phyloP scores from a whole-genome alignment of 495 filamentous ascomycete genomes.

The Penicillium odoratum region DNA sequence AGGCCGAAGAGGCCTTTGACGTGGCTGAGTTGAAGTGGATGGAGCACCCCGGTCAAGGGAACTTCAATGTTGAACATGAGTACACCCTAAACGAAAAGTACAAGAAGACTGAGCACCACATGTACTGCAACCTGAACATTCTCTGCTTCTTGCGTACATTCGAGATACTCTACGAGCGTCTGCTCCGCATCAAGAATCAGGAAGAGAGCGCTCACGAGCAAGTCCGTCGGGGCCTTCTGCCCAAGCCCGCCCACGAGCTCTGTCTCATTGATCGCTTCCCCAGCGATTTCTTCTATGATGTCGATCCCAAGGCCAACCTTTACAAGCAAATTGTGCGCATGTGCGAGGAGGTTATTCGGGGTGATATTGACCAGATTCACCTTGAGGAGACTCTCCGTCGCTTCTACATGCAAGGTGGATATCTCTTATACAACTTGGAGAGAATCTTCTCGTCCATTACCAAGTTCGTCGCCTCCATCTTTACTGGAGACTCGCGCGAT shows the following conservation, averaged over 20 bases:
- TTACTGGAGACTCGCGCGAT: slow-evolving; percentile 81
- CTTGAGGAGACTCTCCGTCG: slow-evolving; percentile 88
- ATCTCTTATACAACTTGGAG: slow-evolving; percentile 85
- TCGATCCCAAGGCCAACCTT: slow-evolving; percentile 59
- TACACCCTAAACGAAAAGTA: slow-evolving; percentile 79
- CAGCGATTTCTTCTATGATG: slow-evolving; percentile 77
- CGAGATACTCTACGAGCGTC: slow-evolving; percentile 79
- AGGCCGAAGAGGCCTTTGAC: slow-evolving; percentile 48
- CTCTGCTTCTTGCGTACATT: slow-evolving; percentile 93
- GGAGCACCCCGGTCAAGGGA: slow-evolving; percentile 55
- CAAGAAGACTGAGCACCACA: slow-evolving; percentile 72
- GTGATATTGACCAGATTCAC: slow-evolving; percentile 73
- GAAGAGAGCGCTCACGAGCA: slow-evolving; percentile 70
- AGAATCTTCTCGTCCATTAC: slow-evolving; percentile 76
- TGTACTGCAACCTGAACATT: slow-evolving; percentile 87
- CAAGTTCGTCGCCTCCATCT: slow-evolving; percentile 71
- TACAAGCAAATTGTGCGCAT: slow-evolving; percentile 68
- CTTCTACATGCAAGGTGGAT: slow-evolving; percentile 85
- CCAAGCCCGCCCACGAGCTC: slow-evolving; percentile 79
- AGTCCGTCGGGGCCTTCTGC: slow-evolving; percentile 61
- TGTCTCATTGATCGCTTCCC: slow-evolving; percentile 74
- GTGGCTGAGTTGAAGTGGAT: slow-evolving; percentile 57
- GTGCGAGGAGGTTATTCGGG: slow-evolving; percentile 66
- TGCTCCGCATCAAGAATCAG: slow-evolving; percentile 76
- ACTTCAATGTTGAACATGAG: slow-evolving; percentile 56